Conservation (phyloP, 2,329 filamentous ascomycete species). For the Aureobasidium uvarum region DNA sequence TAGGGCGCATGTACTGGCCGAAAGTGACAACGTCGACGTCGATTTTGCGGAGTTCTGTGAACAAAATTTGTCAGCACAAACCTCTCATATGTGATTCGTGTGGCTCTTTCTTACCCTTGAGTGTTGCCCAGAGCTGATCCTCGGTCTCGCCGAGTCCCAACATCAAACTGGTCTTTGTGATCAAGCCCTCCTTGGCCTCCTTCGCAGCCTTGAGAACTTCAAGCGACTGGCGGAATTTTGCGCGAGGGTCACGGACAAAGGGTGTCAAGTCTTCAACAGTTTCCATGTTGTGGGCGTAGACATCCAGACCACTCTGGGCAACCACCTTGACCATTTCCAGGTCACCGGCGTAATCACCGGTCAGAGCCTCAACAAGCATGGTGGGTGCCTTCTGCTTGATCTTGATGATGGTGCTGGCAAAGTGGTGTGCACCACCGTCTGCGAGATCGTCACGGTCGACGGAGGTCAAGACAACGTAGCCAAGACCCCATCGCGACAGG, state of each 20-base stretch:
- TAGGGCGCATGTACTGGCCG: slow-evolving; percentile 99
- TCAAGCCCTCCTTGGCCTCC: slow-evolving; percentile 69
- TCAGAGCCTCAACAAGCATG: slow-evolving; percentile 78
- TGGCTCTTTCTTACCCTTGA: slow-evolving; percentile 59
- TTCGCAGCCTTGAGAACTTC: slow-evolving; percentile 79
- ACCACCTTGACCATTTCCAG: slow-evolving; percentile 83
- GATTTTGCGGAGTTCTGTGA: slow-evolving; percentile 68
- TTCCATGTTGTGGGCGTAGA: slow-evolving; percentile 97
- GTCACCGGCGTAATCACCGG: slow-evolving; percentile 84
- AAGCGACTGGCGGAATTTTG: slow-evolving; percentile 83
- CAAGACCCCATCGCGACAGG: slow-evolving; percentile 85
- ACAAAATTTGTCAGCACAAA: not conserved
- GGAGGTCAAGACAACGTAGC: slow-evolving; percentile 90
- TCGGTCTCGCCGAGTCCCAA: slow-evolving; percentile 91
- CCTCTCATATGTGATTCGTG: fast-evolving
- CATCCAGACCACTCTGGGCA: slow-evolving; percentile 83
- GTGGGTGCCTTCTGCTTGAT: slow-evolving; percentile 75
- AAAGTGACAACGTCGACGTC: slow-evolving; percentile 96
- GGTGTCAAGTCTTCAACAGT: slow-evolving; percentile 90
- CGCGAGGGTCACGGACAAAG: slow-evolving; percentile 82
- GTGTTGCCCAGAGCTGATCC: slow-evolving; percentile 73
- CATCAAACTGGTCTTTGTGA: slow-evolving; percentile 99
- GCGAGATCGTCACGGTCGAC: slow-evolving; percentile 91
- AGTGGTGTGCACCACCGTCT: slow-evolving; percentile 86
- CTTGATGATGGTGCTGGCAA: slow-evolving; percentile 88